A percentile compares a stretch with the other conserved stretches of the same genome.
Evolutionary conservation across 139 green algal species (phyloP).

Genomic region (Chlorella sp.): DNA sequence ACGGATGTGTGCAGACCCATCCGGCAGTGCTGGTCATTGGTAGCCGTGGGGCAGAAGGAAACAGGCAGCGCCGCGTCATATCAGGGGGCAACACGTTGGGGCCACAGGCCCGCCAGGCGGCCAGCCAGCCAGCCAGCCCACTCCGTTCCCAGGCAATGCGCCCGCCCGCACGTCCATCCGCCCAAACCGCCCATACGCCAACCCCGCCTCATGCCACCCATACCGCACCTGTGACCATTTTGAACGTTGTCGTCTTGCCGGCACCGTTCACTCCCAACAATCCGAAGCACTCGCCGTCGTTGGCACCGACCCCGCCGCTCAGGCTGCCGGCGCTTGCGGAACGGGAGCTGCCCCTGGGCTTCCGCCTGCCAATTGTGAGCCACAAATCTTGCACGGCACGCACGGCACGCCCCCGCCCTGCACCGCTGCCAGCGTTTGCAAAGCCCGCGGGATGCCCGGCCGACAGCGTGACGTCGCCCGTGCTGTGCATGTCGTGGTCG

Average conservation of each 20-base stretch:
- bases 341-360: not conserved
- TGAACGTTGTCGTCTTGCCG: slow-evolving; percentile 89
- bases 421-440: not conserved
- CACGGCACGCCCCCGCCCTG: not conserved
- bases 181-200: too few species aligned
- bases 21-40: too few species aligned
- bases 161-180: too few species aligned
- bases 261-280: slow-evolving; percentile 79
- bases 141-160: too few species aligned
- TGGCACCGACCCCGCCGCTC: slow-evolving; percentile 33
- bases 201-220: too few species aligned
- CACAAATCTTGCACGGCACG: slow-evolving; percentile 30
- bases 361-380: slow-evolving; percentile 15
- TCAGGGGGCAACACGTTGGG: too few species aligned
- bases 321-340: slow-evolving; percentile 25
- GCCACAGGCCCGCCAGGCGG: too few species aligned
- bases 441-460: not conserved
- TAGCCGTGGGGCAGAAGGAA: not conserved
- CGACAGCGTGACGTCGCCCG: too few species aligned
- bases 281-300: slow-evolving; percentile 81
- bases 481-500: not conserved
- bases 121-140: too few species aligned
- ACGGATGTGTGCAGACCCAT: too few species aligned
- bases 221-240: slow-evolving; percentile 64
- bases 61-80: not conserved